These are phyloP conservation scores for Phytophthora pseudosyringae DNA, from an alignment of 352 stramenopile species.

Conservation along the genomic window DNA sequence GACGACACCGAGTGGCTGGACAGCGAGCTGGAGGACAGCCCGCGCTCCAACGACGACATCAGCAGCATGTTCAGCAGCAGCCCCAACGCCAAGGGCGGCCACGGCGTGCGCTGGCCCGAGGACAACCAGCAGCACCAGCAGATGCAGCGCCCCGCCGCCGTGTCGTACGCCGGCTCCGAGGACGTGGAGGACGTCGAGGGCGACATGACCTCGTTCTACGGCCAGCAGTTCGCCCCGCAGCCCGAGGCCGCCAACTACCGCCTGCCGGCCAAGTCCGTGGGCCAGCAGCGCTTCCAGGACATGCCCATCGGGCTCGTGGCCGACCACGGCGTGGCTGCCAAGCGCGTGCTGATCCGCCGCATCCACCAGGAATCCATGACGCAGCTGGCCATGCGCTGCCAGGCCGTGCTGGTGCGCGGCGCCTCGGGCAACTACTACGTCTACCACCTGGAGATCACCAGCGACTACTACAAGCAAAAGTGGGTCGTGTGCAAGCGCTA, in stretches of 20 bases:
- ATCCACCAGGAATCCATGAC: slow-evolving; percentile 86
- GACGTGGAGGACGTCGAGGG: slow-evolving; percentile 43
- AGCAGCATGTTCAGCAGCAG: slow-evolving; percentile 78
- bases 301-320: slow-evolving; percentile 63
- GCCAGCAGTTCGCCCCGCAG: slow-evolving; percentile 34
- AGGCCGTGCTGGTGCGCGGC: slow-evolving; percentile 79
- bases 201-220: slow-evolving; percentile 53
- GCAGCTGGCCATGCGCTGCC: slow-evolving; percentile 69
- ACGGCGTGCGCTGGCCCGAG: slow-evolving; percentile 23
- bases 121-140: slow-evolving; percentile 24
- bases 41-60: slow-evolving; percentile 66
- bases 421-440: slow-evolving; percentile 84
- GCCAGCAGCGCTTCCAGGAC: slow-evolving; percentile 52
- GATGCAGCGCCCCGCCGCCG: slow-evolving; percentile 40
- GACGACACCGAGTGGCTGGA: slow-evolving; percentile 66
- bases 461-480: slow-evolving; percentile 90
- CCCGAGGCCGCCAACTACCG: slow-evolving; percentile 29
- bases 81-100: slow-evolving; percentile 51
- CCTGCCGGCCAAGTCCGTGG: slow-evolving; percentile 29
- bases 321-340: slow-evolving; percentile 60
- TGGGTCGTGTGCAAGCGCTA: slow-evolving; percentile 91
- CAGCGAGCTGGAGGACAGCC: slow-evolving; percentile 79
- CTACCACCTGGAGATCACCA: slow-evolving; percentile 88
- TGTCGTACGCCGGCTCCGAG: slow-evolving; percentile 51
- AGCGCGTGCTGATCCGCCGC: slow-evolving; percentile 70